Evolutionary conservation across 208 protist genomes (phyloP).

Genomic region (Trypanosomatidae sp.): DNA sequence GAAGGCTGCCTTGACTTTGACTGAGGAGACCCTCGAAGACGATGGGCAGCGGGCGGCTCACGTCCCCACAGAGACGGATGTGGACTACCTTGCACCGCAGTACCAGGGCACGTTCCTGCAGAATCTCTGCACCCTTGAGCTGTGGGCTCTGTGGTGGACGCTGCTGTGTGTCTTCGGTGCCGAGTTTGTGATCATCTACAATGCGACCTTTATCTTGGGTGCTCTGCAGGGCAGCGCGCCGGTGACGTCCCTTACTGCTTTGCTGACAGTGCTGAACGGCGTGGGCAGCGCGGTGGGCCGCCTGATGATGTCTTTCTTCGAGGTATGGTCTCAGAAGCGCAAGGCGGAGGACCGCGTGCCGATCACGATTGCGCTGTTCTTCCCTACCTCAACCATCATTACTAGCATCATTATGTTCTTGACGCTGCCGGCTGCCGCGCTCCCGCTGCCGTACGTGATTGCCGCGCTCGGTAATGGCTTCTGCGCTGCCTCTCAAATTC

Average conservation of each 20-base stretch:
- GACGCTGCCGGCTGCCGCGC: slow-evolving; percentile 20
- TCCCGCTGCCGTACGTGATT: slow-evolving; percentile 56
- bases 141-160: slow-evolving; percentile 50
- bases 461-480: slow-evolving; percentile 64
- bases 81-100: slow-evolving; percentile 65
- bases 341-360: slow-evolving; percentile 47
- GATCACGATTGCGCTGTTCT: slow-evolving; percentile 45
- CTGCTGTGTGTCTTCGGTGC: slow-evolving; percentile 40
- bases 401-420: slow-evolving; percentile 45
- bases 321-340: slow-evolving; percentile 47
- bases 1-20: background rate
- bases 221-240: slow-evolving; percentile 32
- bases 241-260: slow-evolving; percentile 23
- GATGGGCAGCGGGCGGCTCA: background rate
- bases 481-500: slow-evolving; percentile 38
- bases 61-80: slow-evolving; percentile 27
- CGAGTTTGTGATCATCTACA: slow-evolving; percentile 57
- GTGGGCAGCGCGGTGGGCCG: slow-evolving; percentile 53
- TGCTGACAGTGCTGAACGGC: slow-evolving; percentile 52
- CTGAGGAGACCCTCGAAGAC: background rate
- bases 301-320: slow-evolving; percentile 45
- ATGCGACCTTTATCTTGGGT: slow-evolving; percentile 41
- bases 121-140: slow-evolving; percentile 29
- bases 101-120: slow-evolving; percentile 53
- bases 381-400: slow-evolving; percentile 40